Evolutionary conservation across 164 flowering plant genomes (phyloP).

Genomic region (Euptelea pleiosperma): DNA sequence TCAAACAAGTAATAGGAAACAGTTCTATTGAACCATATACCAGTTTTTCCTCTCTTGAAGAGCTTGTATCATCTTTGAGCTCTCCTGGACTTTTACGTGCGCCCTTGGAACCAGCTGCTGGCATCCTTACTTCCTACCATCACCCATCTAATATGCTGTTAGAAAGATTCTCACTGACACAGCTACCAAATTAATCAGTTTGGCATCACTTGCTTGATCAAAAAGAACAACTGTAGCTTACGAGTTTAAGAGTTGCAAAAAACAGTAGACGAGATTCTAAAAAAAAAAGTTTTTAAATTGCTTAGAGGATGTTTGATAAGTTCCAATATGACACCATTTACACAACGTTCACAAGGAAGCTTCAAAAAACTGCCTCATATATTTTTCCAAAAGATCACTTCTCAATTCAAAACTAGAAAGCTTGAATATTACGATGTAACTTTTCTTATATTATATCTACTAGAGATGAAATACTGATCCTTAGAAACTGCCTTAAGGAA

Average conservation of each 20-base stretch:
- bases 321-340: too few species aligned
- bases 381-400: too few species aligned
- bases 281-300: not conserved
- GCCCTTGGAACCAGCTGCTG: conserved; percentile 91
- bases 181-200: not conserved
- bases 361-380: too few species aligned
- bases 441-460: too few species aligned
- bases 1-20: not conserved
- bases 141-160: conserved; percentile 11
- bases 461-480: too few species aligned
- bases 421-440: too few species aligned
- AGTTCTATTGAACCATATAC: conserved; percentile 25
- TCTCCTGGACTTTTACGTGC: conserved; percentile 71
- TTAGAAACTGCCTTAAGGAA: too few species aligned
- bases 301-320: too few species aligned
- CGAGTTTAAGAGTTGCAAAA: conserved; percentile 2
- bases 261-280: too few species aligned
- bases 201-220: conserved; percentile 4
- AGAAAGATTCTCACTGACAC: not conserved
- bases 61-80: conserved; percentile 80
- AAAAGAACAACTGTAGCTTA: not conserved
- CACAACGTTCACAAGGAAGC: too few species aligned
- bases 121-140: conserved; percentile 95
- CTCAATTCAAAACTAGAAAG: too few species aligned
- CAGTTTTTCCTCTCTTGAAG: conserved; percentile 87